Evolutionary conservation across 441 rosid genomes (phyloP), one percentile per base, ranked within the genome.

Genomic region (Populus hybrid): DNA sequence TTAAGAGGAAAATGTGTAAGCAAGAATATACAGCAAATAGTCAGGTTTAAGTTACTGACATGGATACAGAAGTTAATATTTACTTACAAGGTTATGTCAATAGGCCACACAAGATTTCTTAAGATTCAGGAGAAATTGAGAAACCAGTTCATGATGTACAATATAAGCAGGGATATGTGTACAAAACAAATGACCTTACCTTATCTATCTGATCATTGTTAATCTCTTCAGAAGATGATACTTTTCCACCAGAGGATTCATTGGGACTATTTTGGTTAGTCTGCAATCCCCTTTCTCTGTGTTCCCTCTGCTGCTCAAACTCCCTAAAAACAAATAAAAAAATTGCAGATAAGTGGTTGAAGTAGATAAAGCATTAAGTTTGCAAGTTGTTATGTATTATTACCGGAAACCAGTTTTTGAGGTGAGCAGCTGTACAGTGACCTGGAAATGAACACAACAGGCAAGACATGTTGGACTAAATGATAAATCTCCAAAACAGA

Each of bases 331-430:
- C 53, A 84, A 79, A 71, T 26, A 35, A 68, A 63, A 75, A 50
- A 32, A 74, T 66, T 50, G 8, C 20, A 66, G 34, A 78, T 79
- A 72, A 79, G 72, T 57, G 40, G 57, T 67, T 65, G 74, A 81
- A 63, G 65, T 10, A 71, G 71, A 72, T 36, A 46, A 74, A 67
- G 73, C 76, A 85, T n/a, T 69, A 78, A 71, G 67, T 71, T 70
- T 65, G 63, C 67, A 40, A 64, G 57, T 46, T 82, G 57, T 50
- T 32, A 46, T 79, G 69, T 72, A 77, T 5, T 4, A 50, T 74
- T 88, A 92, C 97, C 97, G 89, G 90, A 92, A 92, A 72, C 99
- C 99, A 74, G 99, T 97, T 90, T 93, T 97, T 28, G 98, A 94
- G 61, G 99, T 97, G 79, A 97, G 92, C 85, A 97, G 92, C 90